phyloP scores from a whole-genome alignment of 805 yeast genomes.

The Suhomyces prunicola region DNA sequence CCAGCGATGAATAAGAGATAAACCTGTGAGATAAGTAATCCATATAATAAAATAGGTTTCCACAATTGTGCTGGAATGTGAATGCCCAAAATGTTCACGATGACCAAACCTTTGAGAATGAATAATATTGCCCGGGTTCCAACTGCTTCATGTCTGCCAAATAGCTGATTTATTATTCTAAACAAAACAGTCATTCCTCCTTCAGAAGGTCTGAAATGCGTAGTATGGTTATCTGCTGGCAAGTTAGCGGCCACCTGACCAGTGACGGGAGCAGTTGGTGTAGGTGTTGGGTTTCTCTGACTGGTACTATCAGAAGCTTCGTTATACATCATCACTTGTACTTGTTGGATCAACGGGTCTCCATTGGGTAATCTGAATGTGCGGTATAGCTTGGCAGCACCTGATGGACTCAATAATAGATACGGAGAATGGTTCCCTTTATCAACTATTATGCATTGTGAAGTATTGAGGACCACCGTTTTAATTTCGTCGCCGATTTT shows the following conservation, averaged over 20 bases:
- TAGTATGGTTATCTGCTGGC: neutral
- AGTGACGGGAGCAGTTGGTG: neutral
- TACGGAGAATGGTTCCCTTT: slow-evolving; percentile 33
- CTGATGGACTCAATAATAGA: slow-evolving; percentile 37
- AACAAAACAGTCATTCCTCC: neutral
- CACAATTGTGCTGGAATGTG: neutral
- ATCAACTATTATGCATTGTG: slow-evolving; percentile 44
- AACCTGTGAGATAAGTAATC: neutral
- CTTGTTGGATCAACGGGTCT: slow-evolving; percentile 22
- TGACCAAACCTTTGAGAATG: slow-evolving; percentile 1
- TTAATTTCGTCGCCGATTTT: slow-evolving; percentile 11
- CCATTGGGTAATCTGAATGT: slow-evolving; percentile 11
- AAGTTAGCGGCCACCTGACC: neutral
- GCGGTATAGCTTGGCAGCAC: slow-evolving; percentile 23
- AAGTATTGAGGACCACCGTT: slow-evolving; percentile 26
- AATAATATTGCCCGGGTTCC: neutral
- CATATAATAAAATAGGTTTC: neutral
- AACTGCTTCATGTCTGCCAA: slow-evolving; percentile 1
- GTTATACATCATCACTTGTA: slow-evolving; percentile 16
- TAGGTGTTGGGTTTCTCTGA: neutral
- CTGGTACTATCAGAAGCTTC: neutral
- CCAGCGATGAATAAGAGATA: slow-evolving; percentile 12
- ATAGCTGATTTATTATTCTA: neutral
- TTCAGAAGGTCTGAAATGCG: neutral
- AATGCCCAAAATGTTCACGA: neutral